Percentiles rank a stretch among this genome's conserved stretches.
Evolutionary conservation across 495 filamentous ascomycete species (phyloP).

Genomic region (Penicillium cinerascens): DNA sequence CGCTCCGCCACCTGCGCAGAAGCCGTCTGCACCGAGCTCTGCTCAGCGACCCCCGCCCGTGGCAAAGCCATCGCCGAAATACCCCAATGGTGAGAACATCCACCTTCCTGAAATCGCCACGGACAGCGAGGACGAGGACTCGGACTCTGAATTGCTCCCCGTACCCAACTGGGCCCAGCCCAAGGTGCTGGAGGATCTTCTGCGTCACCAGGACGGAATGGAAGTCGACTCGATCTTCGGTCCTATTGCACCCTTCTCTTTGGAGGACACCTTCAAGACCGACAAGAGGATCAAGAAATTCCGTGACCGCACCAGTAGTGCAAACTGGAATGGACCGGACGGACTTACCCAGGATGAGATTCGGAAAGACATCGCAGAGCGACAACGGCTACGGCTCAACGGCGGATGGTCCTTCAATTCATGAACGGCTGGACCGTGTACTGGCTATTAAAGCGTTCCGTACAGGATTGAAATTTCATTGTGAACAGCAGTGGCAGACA

Average conservation of each 20-base stretch:
- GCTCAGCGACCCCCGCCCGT: constrained; percentile 41
- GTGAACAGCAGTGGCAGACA: constrained; percentile 8
- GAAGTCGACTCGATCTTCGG: constrained; percentile 90
- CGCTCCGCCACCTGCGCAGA: constrained; percentile 50
- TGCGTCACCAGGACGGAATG: constrained; percentile 72
- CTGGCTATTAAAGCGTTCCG: neutral
- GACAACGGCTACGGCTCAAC: constrained; percentile 75
- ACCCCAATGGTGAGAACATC: constrained; percentile 76
- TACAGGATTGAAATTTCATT: constrained; percentile 1
- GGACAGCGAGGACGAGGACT: constrained; percentile 79
- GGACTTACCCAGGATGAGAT: constrained; percentile 86
- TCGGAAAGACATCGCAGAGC: constrained; percentile 70
- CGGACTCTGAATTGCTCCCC: constrained; percentile 55
- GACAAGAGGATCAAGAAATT: constrained; percentile 80
- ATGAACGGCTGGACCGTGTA: neutral
- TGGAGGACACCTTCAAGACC: constrained; percentile 91
- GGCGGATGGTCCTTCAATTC: constrained; percentile 76
- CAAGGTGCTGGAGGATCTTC: constrained; percentile 65
- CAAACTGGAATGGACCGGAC: constrained; percentile 86
- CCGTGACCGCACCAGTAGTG: constrained; percentile 82
- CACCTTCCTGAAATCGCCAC: constrained; percentile 85
- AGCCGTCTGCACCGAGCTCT: constrained; percentile 48
- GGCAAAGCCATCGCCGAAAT: constrained; percentile 69
- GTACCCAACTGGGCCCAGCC: constrained; percentile 81
- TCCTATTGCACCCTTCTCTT: constrained; percentile 74